Evolutionary conservation across 495 filamentous ascomycete species (phyloP).

Genomic region (Extremus antarcticus): DNA sequence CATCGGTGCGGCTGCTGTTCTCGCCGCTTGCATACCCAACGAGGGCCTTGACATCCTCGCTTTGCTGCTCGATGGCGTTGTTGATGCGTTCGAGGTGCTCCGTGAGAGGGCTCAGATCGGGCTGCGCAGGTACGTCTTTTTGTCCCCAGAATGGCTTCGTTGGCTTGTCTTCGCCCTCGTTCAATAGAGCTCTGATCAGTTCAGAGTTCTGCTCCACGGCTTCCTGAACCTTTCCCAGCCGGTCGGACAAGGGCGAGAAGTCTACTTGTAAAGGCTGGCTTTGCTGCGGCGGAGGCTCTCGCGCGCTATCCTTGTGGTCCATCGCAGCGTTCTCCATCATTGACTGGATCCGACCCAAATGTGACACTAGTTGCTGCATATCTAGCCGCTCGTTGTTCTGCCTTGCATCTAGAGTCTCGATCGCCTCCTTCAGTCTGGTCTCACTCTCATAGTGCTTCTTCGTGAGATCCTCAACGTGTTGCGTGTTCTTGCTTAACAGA

Average conservation of each 20-base stretch:
- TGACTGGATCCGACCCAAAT: constrained; percentile 15
- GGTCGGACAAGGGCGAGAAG: constrained; percentile 13
- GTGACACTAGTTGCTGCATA: constrained; percentile 12
- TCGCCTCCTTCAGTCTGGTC: not conserved
- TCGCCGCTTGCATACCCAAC: constrained; percentile 13
- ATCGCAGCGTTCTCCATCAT: constrained; percentile 8
- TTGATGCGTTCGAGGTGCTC: constrained; percentile 11
- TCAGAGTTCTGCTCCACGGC: constrained; percentile 16
- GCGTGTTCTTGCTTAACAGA: constrained; percentile 4
- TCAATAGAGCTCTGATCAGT: constrained; percentile 12
- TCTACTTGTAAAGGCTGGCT: constrained; percentile 2
- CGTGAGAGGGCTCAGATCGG: constrained; percentile 8
- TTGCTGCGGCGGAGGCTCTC: not conserved
- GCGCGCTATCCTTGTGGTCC: constrained; percentile 11
- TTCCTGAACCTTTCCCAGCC: constrained; percentile 14
- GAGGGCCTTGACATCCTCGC: constrained; percentile 9
- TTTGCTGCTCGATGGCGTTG: constrained; percentile 16
- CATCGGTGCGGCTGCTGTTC: not conserved
- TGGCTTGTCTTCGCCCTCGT: constrained; percentile 10
- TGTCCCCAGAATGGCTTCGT: constrained; percentile 12
- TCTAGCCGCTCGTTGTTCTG: constrained; percentile 9
- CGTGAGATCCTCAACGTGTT: constrained; percentile 7
- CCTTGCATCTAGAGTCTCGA: not conserved
- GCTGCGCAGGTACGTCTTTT: not conserved
- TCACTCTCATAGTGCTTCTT: constrained; percentile 14